These are phyloP conservation scores for Hyphodiscus hymeniophilus DNA, from an alignment of 495 filamentous ascomycete genomes.

Conservation along the genomic window DNA sequence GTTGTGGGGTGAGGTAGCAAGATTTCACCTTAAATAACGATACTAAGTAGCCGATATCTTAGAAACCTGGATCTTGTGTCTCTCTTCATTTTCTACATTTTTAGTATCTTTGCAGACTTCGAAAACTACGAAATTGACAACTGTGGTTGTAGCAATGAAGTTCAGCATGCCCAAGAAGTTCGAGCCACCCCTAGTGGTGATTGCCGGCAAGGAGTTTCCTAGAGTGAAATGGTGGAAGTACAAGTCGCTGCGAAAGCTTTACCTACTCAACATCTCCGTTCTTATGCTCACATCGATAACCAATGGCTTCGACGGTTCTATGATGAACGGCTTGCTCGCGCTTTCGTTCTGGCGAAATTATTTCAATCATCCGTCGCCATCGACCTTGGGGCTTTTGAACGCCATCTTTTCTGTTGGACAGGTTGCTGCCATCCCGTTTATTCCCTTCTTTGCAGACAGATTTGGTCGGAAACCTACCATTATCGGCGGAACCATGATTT, in stretches of 20 bases:
- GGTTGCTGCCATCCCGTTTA: conserved; percentile 40
- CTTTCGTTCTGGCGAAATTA: conserved; percentile 26
- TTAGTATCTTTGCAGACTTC: too few species aligned
- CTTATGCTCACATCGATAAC: conserved; percentile 24
- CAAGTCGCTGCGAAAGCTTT: conserved; percentile 26
- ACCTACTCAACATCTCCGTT: too few species aligned
- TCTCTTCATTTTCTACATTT: too few species aligned
- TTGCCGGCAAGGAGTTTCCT: conserved; percentile 21
- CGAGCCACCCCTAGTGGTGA: conserved; percentile 18
- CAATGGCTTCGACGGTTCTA: conserved; percentile 29
- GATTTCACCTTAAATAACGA: too few species aligned
- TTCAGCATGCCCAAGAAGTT: too few species aligned
- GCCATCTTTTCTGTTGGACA: conserved; percentile 34
- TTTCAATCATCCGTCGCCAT: conserved; percentile 25
- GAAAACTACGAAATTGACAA: too few species aligned
- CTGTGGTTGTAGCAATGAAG: too few species aligned
- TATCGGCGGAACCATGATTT: conserved; percentile 43
- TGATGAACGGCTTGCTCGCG: conserved; percentile 30
- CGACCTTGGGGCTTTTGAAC: conserved; percentile 24
- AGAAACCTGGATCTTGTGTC: too few species aligned
- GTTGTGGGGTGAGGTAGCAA: too few species aligned
- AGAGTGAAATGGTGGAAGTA: conserved; percentile 26
- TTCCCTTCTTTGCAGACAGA: conserved; percentile 37
- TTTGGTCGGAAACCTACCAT: conserved; percentile 43
- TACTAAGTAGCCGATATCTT: too few species aligned